phyloP scores from a whole-genome alignment of 2,329 filamentous ascomycete genomes.

The Exophiala calicioides region DNA sequence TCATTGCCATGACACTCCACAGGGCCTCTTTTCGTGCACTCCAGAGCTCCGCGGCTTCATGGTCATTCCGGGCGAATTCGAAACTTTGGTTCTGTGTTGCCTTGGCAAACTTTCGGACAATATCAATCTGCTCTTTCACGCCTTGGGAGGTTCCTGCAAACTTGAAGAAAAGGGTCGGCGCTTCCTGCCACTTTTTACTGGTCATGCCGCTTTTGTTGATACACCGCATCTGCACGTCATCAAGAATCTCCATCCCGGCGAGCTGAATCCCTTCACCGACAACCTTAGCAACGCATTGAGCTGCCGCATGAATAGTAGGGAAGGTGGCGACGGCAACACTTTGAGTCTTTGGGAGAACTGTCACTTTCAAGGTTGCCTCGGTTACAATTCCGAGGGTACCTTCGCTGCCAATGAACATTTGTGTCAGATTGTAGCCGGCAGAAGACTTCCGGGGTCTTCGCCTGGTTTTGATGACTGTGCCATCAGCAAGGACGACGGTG shows the following conservation, averaged over 20 bases:
- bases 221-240: conserved; percentile 83
- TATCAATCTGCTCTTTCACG: conserved; percentile 64
- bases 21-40: conserved; percentile 73
- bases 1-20: conserved; percentile 70
- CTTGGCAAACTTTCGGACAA: conserved; percentile 62
- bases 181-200: conserved; percentile 63
- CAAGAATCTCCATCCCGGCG: conserved; percentile 88
- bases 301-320: conserved; percentile 66
- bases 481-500: conserved; percentile 87
- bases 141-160: conserved; percentile 66
- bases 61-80: conserved; percentile 65
- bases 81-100: conserved; percentile 59
- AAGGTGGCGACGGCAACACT: conserved; percentile 78
- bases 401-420: conserved; percentile 86
- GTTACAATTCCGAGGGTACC: conserved; percentile 89
- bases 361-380: conserved; percentile 85
- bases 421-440: conserved; percentile 88
- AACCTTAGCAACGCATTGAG: conserved; percentile 76
- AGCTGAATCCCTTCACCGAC: conserved; percentile 80
- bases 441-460: conserved; percentile 86
- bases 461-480: conserved; percentile 84
- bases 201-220: conserved; percentile 58
- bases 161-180: conserved; percentile 74
- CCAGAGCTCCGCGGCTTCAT: conserved; percentile 72
- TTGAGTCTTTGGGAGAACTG: conserved; percentile 74